Base-by-base conservation (phyloP, 2,329 filamentous ascomycete species). In the Colletotrichum truncatum region DNA sequence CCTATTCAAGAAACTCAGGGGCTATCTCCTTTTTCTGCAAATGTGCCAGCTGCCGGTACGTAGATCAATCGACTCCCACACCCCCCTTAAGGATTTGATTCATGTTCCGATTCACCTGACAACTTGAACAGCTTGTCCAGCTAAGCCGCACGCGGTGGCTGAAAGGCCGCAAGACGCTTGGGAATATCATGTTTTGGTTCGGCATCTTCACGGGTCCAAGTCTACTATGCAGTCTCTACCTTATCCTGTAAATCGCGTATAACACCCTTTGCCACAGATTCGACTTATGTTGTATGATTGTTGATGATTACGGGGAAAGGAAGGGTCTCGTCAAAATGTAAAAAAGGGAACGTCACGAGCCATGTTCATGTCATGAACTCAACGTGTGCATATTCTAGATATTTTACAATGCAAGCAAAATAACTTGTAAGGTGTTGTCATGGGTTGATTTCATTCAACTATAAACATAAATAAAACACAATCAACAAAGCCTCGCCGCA, bases 141-240 rank as follows among this genome's bases (percentile, higher is more conserved):
- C 73, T 94, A 46, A 91, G 89, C 70, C 84, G 89, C 67, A 92
- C 89, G 1, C 87, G 83, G 68, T 87, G 89, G 80, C 79, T 94
- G 73, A 87, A 85, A 69, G 86, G 86, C 23, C 82, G 84, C 70
- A 82, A 86, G 70, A 85, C 87, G 2, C 71, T 94, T 18, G 92
- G 91, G 0, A 94, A 95, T 73, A 75, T 92, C 7, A 82, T 93
- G 3, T 94, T 94, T 71, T 95, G 92, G 92, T 73, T 92, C 39
- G 91, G 92, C 0, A 85, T 94, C n/a, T 92, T 93, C 64, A 91
- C 91, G 3, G 91, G 91, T 0, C 92, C 92, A 1, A 93, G 90
- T 76, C 74, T 93, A 38, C 73, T 89, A 23, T 89, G 86, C 70
- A 89, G 86, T 61, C 72, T 89, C 55, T 89, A 89, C 69, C 72